Evolutionary conservation across 306 rosid species (phyloP), one percentile per base, ranked within the genome.

Genomic region (Lagenaria siceraria): DNA sequence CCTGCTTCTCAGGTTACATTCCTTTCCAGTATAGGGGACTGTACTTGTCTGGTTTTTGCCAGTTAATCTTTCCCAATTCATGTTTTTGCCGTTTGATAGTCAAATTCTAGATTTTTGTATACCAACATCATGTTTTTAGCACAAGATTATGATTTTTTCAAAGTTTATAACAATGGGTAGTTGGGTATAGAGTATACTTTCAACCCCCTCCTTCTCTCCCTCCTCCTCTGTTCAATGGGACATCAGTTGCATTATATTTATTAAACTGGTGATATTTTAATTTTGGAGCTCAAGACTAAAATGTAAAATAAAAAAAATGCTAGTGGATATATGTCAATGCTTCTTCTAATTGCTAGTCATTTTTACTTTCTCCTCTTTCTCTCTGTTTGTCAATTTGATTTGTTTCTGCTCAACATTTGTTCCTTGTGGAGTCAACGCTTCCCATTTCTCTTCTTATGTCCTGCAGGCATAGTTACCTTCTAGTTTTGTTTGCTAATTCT

Each of bases 1-100:
- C 98, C 98, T 56, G 76, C 21, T 80, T 76, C 86, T 75, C 95
- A 87, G 95, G 98, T 94, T 85, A 80, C 86, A 38, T 60, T 80
- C 60, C 69, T 81, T 40, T 36, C 60, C 52, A 74, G 58, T 74
- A 62, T 10, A 24, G 25, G 48, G 35, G 29, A 52, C 55, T 62
- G 38, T 10, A 38, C 36, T 40, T 14, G 10, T 17, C 58, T 48
- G 58, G n/a, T 71, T 63, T 46, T 56, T 71, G 40, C 59, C 21
- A 15, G 56, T 27, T 48, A 46, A 13, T 46, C 19, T 42, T 68
- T n/a, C 19, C 51, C 52, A 22, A 40, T 40, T 40, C 12, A 40
- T 40, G 12, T 7, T 40, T 8, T 40, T 40, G 46, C 46, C 12
- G 2, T 36, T 36, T 69, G 75, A 69, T 69, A 40, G 12, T 22